Base-by-base conservation (phyloP, 768 basidiomycete species). In the Phallus indusiatus region DNA sequence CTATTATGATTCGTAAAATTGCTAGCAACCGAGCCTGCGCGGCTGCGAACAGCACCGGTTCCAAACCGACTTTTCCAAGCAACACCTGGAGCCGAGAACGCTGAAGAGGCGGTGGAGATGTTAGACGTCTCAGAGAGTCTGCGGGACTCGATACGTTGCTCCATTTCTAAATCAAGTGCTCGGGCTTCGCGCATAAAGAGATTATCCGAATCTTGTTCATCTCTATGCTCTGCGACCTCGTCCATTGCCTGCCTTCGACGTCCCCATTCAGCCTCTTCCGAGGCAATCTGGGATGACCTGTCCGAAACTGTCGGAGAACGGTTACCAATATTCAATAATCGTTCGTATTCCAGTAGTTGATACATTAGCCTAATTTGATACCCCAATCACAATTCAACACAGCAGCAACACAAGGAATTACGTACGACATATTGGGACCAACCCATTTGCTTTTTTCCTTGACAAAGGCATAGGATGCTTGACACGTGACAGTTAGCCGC, bases 401-500 rank as follows among this genome's bases (percentile, higher is more conserved):
- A 50, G 54, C 50, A 52, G 28, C 7, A 28, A 28, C 28, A 62
- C 52, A 57, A 47, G n/a, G n/a, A n/a, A n/a, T n/a, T 37, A 85
- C 90, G 72, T 75, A 92, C 88, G 90, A 92, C 85, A 95, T 94
- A 72, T 95, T 95, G 56, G 93, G 93, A 18, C 93, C 89, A 60
- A 91, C 81, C 76, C 85, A 86, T 71, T 81, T 84, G 70, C 88
- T 90, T 75, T 90, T 93, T 67, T 85, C 81, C 72, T 94, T 94
- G 47, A 94, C 92, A 73, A 82, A 95, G 51, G 85, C 73, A 71
- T 95, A 95, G 24, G 93, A 51, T 20, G 49, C 57, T n/a, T 59
- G 57, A 10, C n/a, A 52, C 28, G 22, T 17, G 34, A 18, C 36
- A 59, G 47, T 59, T 20, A 59, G 57, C 48, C n/a, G 18, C 22